Evolutionary conservation across 2,329 filamentous ascomycete genomes (phyloP), one percentile per base, ranked within the genome.

Genomic region (Xylaria sp.): DNA sequence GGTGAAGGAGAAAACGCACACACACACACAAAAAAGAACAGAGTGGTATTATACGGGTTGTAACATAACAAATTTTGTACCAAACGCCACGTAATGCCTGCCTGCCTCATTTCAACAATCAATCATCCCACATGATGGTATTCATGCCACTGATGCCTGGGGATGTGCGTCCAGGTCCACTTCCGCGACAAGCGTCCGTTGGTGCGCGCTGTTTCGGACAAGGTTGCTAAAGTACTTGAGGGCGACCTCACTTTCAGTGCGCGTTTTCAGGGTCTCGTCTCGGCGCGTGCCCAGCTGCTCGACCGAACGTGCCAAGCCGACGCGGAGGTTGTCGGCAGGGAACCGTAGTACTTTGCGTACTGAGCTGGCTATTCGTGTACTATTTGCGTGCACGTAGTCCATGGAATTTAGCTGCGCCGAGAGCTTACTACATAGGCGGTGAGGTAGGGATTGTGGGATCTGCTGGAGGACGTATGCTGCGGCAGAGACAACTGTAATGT

Each of bases 311-410:
- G 97, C 92, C 35, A 99, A 87, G 61, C 92, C 91, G 51, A 93
- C 90, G 63, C 94, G 91, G 8, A 99, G 88, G 75, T 93, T 94
- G 76, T 95, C 92, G 1, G 94, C 93, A 0, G 96, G 96, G 75
- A 92, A 90, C 68, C 93, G 93, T 47, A 99, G 88, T 9, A 97
- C 93, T 78, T 94, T 93, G 73, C 95, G 93, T 50, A 97, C 93
- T 63, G 97, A 92, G 29, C 89, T 87, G 25, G 93, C 91, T 76
- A 99, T 97, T 63, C 96, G 92, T 21, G 87, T 85, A 53, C 94
- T 90, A 82, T 99, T 99, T 72, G 88, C 83, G 80, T 99, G 96
- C 1, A 96, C 93, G 78, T 98, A 99, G 82, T 99, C 96, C 77
- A 97, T 90, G 21, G 92, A 87, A 8, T 88, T 84, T 44, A 99